A percentile compares a stretch with the other conserved stretches of the same genome.
Conservation (phyloP, 176 grass and related monocot genomes). For the Rhynchospora pubera region DNA sequence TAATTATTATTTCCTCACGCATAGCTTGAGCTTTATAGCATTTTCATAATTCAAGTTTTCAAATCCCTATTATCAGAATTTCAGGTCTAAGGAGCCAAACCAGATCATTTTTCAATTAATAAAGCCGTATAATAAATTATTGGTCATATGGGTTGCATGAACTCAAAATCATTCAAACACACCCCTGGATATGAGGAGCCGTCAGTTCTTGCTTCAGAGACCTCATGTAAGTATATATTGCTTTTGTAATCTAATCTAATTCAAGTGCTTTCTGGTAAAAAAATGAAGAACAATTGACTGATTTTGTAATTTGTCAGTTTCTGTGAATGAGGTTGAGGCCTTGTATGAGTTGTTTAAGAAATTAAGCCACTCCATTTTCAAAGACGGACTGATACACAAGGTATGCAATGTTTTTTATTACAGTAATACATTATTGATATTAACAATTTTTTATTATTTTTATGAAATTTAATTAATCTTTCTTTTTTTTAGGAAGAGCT, state of each 20-base stretch:
- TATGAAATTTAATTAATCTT: neutral
- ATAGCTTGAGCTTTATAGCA: neutral
- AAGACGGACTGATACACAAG: conserved; percentile 77
- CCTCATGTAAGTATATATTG: conserved; percentile 50
- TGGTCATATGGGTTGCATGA: conserved; percentile 47
- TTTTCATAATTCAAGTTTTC: neutral
- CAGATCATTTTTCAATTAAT: neutral
- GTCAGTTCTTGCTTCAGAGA: conserved; percentile 43
- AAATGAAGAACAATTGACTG: neutral
- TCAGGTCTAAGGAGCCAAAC: neutral
- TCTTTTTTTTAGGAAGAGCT: conserved; percentile 60
- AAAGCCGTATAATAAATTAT: neutral
- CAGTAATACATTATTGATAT: too few relatives aligned
- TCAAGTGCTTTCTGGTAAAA: neutral
- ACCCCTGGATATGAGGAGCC: conserved; percentile 40
- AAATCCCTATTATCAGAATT: neutral
- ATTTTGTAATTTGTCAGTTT: conserved; percentile 40
- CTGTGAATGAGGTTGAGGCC: conserved; percentile 68
- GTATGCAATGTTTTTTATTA: conserved; percentile 9
- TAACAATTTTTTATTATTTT: neutral
- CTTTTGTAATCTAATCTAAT: neutral
- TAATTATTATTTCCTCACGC: neutral
- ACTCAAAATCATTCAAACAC: conserved; percentile 35
- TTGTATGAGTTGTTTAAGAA: conserved; percentile 75
- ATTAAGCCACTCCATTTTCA: conserved; percentile 62